Conservation (phyloP, 495 filamentous ascomycete genomes). For the Tricharina praecox region DNA sequence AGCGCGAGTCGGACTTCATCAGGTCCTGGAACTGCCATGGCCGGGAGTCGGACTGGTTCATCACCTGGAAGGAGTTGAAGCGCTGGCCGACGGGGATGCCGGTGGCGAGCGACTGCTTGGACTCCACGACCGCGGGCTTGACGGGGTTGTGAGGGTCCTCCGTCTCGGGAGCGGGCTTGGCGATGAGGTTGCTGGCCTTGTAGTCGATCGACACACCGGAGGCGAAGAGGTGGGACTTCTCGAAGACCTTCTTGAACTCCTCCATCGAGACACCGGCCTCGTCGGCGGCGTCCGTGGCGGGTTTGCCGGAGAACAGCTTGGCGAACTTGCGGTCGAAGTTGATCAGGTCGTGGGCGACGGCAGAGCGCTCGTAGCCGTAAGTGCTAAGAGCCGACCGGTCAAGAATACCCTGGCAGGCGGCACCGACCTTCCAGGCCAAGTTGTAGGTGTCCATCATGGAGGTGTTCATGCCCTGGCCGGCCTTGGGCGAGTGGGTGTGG, state of each 20-base stretch:
- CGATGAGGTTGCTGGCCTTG: conserved; percentile 29
- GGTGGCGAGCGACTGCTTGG: conserved; percentile 26
- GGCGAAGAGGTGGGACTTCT: conserved; percentile 33
- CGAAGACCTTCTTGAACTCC: conserved; percentile 29
- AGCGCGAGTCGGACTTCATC: conserved; percentile 38
- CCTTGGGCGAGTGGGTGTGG: conserved; percentile 70
- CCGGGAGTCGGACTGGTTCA: conserved; percentile 41
- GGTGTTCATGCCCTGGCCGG: conserved; percentile 75
- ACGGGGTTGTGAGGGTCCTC: neutral
- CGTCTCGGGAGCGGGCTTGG: conserved; percentile 11
- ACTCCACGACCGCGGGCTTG: neutral
- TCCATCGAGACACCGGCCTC: conserved; percentile 10
- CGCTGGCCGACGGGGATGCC: conserved; percentile 39
- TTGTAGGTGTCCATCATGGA: conserved; percentile 70
- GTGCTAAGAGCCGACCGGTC: conserved; percentile 44
- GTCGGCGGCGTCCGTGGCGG: neutral
- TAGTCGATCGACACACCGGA: conserved; percentile 35
- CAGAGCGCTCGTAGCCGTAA: conserved; percentile 52
- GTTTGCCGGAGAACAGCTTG: conserved; percentile 18
- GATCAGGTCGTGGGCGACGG: conserved; percentile 52
- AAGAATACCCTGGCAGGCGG: conserved; percentile 47
- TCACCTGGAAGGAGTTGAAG: conserved; percentile 39
- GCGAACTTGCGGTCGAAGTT: conserved; percentile 52
- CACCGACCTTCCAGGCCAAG: conserved; percentile 68
- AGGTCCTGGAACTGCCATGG: conserved; percentile 37